A percentile compares a stretch with the other conserved stretches of the same genome.
These are phyloP conservation scores for Mesembryanthemum crystallinum DNA, from an alignment of 148 eudicot species.

Conservation along the genomic window DNA sequence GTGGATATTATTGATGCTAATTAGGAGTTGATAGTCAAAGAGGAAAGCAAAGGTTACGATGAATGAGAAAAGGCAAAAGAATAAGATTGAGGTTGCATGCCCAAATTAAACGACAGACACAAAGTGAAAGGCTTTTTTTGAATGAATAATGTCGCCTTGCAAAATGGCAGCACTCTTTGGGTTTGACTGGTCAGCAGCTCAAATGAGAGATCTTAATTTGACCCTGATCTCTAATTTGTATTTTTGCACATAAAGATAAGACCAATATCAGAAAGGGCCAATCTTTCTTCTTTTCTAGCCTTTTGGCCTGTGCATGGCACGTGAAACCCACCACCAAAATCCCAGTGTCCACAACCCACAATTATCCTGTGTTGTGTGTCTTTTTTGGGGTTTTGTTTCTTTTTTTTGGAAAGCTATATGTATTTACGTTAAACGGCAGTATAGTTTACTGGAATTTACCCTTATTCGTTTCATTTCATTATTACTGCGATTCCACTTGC, in stretches of 20 bases:
- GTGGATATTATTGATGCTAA: slow-evolving; percentile 4
- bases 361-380: too few species aligned
- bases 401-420: too few species aligned
- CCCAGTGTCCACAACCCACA: not conserved
- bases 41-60: too few species aligned
- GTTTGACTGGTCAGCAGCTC: slow-evolving; percentile 36
- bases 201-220: not conserved
- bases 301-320: slow-evolving; percentile 24
- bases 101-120: not conserved
- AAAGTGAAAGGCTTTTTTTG: slow-evolving; percentile 23
- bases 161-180: not conserved
- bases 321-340: slow-evolving; percentile 21
- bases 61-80: not conserved
- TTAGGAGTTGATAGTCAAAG: slow-evolving; percentile 10
- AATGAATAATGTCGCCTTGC: not conserved
- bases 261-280: slow-evolving; percentile 12
- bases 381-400: too few species aligned
- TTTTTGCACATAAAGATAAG: slow-evolving; percentile 18
- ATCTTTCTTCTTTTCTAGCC: slow-evolving; percentile 16
- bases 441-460: too few species aligned
- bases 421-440: too few species aligned
- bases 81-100: slow-evolving; percentile 12
- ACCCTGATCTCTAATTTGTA: not conserved
- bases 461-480: too few species aligned
- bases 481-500: too few species aligned